phyloP scores from a whole-genome alignment of 306 rosid genomes.

The Inga leiocalycina region DNA sequence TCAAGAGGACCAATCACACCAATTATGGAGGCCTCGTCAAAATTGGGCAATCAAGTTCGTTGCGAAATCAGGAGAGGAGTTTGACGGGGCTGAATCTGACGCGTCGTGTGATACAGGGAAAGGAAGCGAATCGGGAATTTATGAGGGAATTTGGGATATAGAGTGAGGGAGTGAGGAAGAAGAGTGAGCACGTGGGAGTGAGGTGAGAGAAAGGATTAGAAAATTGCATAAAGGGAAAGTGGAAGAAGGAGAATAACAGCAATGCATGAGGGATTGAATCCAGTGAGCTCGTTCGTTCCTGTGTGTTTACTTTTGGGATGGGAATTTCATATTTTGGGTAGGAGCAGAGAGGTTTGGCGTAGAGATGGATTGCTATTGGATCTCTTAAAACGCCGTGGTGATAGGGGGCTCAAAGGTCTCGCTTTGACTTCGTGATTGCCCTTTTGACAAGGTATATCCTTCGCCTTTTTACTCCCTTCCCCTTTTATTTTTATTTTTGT shows the following conservation, averaged over 20 bases:
- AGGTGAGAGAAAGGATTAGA: slow-evolving; percentile 33
- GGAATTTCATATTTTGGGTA: neutral
- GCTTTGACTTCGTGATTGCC: slow-evolving; percentile 16
- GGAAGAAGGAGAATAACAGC: neutral
- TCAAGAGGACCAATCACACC: neutral
- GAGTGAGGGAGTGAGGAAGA: slow-evolving; percentile 3
- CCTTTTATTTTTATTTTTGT: neutral
- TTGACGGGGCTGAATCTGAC: neutral
- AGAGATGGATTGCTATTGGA: slow-evolving; percentile 26
- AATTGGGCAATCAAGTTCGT: slow-evolving; percentile 38
- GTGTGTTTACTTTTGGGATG: neutral
- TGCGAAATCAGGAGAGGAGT: slow-evolving; percentile 20
- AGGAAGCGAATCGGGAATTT: neutral
- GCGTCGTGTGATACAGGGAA: neutral
- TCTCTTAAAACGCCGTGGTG: slow-evolving; percentile 45
- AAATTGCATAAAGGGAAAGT: slow-evolving; percentile 1
- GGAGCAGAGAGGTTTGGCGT: neutral
- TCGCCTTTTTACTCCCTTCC: slow-evolving; percentile 8
- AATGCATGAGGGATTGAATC: slow-evolving; percentile 34
- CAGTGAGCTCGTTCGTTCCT: slow-evolving; percentile 5
- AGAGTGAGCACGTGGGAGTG: slow-evolving; percentile 49
- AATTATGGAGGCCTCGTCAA: neutral
- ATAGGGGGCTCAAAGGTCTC: slow-evolving; percentile 24
- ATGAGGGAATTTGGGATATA: neutral
- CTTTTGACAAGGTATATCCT: slow-evolving; percentile 35